Evolutionary conservation across 306 rosid genomes (phyloP).

Genomic region (Gynostemma pentaphyllum): DNA sequence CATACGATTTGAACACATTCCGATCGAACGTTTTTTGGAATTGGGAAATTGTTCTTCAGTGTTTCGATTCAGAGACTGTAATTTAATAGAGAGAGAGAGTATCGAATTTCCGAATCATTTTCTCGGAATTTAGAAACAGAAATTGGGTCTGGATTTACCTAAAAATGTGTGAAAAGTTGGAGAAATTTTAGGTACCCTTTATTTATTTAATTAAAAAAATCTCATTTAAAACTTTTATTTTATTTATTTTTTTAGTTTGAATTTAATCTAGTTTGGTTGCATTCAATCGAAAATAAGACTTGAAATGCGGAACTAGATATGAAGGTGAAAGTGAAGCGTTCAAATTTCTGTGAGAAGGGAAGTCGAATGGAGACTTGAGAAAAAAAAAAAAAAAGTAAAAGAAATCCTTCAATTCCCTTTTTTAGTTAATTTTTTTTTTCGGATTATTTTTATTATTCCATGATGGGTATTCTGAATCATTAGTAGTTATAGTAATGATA

Average conservation of each 20-base stretch:
- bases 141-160: conserved; percentile 1
- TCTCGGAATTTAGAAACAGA: neutral
- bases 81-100: neutral
- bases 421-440: neutral
- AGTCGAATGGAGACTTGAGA: too few species aligned
- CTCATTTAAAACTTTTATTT: neutral
- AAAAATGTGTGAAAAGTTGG: too few species aligned
- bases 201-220: too few species aligned
- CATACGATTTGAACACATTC: conserved; percentile 98
- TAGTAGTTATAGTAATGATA: too few species aligned
- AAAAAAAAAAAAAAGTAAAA: neutral
- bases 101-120: conserved; percentile 7
- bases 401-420: neutral
- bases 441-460: neutral
- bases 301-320: too few species aligned
- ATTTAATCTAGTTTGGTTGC: neutral
- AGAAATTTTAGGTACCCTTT: too few species aligned
- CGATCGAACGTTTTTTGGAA: conserved; percentile 76
- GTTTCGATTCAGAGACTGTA: neutral
- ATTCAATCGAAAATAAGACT: too few species aligned
- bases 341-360: neutral
- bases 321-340: too few species aligned
- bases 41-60: neutral
- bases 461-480: too few species aligned
- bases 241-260: neutral